These are phyloP conservation scores for Aspergillus biplanus DNA, from an alignment of 495 filamentous ascomycete species.

Conservation along the genomic window DNA sequence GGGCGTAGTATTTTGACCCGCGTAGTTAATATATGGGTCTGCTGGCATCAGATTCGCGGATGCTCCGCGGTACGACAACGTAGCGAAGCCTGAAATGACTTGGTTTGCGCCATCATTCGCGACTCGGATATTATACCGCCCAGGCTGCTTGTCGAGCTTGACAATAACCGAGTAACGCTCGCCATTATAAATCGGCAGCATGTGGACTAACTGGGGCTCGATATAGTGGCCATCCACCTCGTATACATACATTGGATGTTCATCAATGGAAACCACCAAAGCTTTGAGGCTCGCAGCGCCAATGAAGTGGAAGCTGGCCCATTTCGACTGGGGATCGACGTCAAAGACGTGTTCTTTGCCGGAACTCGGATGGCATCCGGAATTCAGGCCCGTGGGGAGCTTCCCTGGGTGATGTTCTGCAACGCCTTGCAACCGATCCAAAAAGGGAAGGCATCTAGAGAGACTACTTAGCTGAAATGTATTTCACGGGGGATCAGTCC, in stretches of 20 bases:
- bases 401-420: neutral
- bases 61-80: conserved; percentile 29
- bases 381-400: conserved; percentile 14
- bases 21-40: conserved; percentile 46
- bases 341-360: conserved; percentile 33
- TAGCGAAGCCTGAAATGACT: conserved; percentile 39
- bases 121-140: conserved; percentile 44
- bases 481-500: no score
- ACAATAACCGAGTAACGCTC: conserved; percentile 46
- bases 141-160: conserved; percentile 37
- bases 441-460: neutral
- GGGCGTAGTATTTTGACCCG: conserved; percentile 40
- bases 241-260: conserved; percentile 49
- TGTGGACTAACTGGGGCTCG: conserved; percentile 38
- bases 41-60: conserved; percentile 16
- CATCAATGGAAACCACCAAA: conserved; percentile 42
- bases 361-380: conserved; percentile 35
- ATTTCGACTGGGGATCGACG: conserved; percentile 34
- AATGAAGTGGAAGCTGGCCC: conserved; percentile 41
- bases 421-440: neutral
- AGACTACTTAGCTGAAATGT: conserved; percentile 13
- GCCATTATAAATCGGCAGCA: conserved; percentile 36
- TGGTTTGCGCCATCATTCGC: conserved; percentile 36
- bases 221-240: conserved; percentile 50
- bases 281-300: conserved; percentile 33